These are phyloP conservation scores for Mortierella sp. DNA, from an alignment of 371 early-diverging fungal species.

Conservation along the genomic window DNA sequence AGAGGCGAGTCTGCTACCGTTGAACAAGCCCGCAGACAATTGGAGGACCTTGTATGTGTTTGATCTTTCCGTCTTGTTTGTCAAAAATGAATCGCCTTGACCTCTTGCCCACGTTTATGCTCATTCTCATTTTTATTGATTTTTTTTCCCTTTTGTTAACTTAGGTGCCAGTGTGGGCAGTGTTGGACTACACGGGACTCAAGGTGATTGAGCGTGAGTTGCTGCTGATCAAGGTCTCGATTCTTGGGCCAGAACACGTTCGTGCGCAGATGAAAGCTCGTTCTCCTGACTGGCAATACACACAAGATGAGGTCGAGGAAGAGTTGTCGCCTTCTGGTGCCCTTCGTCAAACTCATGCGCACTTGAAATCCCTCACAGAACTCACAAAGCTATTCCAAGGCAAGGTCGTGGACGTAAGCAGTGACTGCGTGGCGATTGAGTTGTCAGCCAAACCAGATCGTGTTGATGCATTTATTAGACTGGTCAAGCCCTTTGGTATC, in stretches of 20 bases:
- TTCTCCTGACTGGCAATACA: slow-evolving; percentile 55
- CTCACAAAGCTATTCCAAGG: slow-evolving; percentile 90
- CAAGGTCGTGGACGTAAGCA: slow-evolving; percentile 90
- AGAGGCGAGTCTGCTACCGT: slow-evolving; percentile 87
- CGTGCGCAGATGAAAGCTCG: slow-evolving; percentile 63
- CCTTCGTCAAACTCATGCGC: slow-evolving; percentile 77
- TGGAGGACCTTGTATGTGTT: slow-evolving; percentile 87
- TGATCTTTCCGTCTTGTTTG: neutral
- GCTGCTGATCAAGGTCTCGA: slow-evolving; percentile 92
- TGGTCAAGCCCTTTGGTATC: slow-evolving; percentile 94
- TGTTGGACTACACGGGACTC: slow-evolving; percentile 91
- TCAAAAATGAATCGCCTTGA: neutral
- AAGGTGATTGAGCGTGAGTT: slow-evolving; percentile 92
- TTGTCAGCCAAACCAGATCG: slow-evolving; percentile 89
- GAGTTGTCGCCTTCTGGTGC: slow-evolving; percentile 63
- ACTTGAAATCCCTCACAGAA: slow-evolving; percentile 85
- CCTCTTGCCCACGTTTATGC: neutral
- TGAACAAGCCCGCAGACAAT: slow-evolving; percentile 93
- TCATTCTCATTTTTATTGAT: neutral
- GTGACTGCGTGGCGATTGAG: slow-evolving; percentile 87
- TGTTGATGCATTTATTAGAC: slow-evolving; percentile 90
- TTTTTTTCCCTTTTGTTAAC: neutral
- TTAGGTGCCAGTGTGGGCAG: slow-evolving; percentile 96
- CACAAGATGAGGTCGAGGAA: slow-evolving; percentile 63
- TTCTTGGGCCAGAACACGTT: slow-evolving; percentile 81